Percentiles rank a stretch among this genome's conserved stretches.
These are phyloP conservation scores for Penicillium sp. DNA, from an alignment of 2,329 filamentous ascomycete genomes.

Conservation along the genomic window DNA sequence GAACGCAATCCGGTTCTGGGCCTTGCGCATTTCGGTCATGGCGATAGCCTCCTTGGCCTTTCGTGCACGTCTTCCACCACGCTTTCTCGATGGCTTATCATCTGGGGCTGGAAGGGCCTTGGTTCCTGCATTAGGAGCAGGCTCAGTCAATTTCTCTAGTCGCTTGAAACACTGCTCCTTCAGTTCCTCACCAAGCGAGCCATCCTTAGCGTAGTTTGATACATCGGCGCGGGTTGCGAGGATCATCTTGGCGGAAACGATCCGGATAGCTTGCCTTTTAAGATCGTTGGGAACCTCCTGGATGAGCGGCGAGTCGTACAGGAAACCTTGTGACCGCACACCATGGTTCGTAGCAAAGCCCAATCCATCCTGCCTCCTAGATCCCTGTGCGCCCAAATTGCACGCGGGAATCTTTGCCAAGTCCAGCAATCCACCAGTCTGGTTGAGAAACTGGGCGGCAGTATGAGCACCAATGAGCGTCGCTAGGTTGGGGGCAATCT, in stretches of 20 bases:
- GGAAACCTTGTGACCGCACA: constrained; percentile 84
- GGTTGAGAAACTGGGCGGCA: constrained; percentile 94
- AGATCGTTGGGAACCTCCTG: constrained; percentile 79
- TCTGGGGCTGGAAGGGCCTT: constrained; percentile 88
- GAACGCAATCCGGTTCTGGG: constrained; percentile 93
- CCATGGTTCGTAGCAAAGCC: constrained; percentile 92
- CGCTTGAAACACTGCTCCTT: constrained; percentile 80
- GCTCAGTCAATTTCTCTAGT: constrained; percentile 88
- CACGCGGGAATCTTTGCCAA: constrained; percentile 91
- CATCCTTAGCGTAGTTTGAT: constrained; percentile 77
- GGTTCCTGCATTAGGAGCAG: constrained; percentile 82
- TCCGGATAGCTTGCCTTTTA: constrained; percentile 91
- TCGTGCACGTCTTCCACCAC: constrained; percentile 82
- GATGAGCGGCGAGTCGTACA: constrained; percentile 90
- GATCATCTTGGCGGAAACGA: constrained; percentile 88
- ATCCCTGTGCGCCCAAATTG: constrained; percentile 87
- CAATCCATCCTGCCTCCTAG: constrained; percentile 76
- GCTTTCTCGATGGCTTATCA: constrained; percentile 90
- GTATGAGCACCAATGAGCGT: constrained; percentile 87
- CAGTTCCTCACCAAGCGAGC: constrained; percentile 77
- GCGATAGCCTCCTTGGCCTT: constrained; percentile 96
- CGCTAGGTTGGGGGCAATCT: constrained; percentile 93
- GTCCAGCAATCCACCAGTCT: constrained; percentile 81
- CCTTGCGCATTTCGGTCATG: constrained; percentile 94
- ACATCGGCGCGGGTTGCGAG: constrained; percentile 90